Conservation (phyloP, 371 early-diverging fungal species). For the Syncephalastrum racemosum region DNA sequence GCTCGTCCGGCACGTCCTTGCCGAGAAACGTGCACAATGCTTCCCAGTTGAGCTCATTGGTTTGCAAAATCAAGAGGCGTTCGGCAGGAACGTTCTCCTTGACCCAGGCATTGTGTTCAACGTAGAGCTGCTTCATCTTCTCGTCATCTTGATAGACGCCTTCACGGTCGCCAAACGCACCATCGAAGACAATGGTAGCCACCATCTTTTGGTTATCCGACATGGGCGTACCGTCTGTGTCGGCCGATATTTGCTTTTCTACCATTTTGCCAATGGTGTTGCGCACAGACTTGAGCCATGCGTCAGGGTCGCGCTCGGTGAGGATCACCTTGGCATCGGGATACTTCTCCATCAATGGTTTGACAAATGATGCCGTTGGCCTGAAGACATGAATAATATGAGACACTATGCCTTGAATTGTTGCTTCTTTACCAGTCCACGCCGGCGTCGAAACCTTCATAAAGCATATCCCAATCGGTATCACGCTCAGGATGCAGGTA, state of each 20-base stretch:
- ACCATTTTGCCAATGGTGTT: constrained; percentile 22
- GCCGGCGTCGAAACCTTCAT: constrained; percentile 28
- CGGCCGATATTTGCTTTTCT: not conserved
- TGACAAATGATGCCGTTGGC: constrained; percentile 17
- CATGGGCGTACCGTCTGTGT: not conserved
- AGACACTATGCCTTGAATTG: no score
- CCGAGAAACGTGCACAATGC: constrained; percentile 16
- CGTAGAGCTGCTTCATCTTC: constrained; percentile 10
- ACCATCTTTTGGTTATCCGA: constrained; percentile 7
- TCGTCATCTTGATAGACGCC: constrained; percentile 20
- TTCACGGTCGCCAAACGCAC: constrained; percentile 11
- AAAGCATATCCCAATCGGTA: constrained; percentile 30
- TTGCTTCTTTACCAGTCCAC: constrained; percentile 23
- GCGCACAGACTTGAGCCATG: constrained; percentile 32
- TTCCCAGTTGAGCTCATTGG: constrained; percentile 12
- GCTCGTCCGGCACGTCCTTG: constrained; percentile 15
- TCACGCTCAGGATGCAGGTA: constrained; percentile 15
- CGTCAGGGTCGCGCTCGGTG: constrained; percentile 30
- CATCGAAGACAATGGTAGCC: constrained; percentile 15
- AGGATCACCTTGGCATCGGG: constrained; percentile 42
- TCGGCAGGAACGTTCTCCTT: constrained; percentile 26
- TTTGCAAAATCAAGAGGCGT: constrained; percentile 16
- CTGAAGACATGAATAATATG: no score
- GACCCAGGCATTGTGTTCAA: constrained; percentile 26
- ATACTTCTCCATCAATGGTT: constrained; percentile 20